Base-by-base conservation (phyloP, 345 rosid species). In the Linum lewisii region DNA sequence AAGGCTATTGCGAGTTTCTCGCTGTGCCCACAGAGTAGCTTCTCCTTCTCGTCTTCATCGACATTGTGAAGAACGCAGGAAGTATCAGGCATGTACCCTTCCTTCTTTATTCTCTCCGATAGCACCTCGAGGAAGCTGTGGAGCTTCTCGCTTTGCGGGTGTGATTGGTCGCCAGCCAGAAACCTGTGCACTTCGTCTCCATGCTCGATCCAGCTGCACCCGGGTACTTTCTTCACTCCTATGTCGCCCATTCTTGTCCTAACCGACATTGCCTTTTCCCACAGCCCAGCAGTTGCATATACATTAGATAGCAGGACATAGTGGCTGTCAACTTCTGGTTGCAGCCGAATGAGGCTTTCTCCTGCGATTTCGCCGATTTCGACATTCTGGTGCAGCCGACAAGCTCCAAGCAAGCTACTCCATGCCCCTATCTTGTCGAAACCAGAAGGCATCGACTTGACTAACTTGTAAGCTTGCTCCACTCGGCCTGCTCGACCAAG, bases 391-490 rank as follows among this genome's bases (percentile, higher is more conserved):
- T 88, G 84, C 53, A 79, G 69, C 51, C 88, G 69, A 65, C 88
- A 83, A 44, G 90, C 89, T 42, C 95, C 99, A 7, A 92, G 86
- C 82, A 92, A 75, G 67, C 94, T 83, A 77, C 99, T 86, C 97
- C 91, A 88, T 11, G 94, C 86, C 62, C 77, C 84, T 10, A 74
- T 61, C 68, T 78, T 89, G 69, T 80, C 81, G 57, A 78, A 63
- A 57, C 68, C 74, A 59, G 70, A 67, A 21, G 93, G 87, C 75
- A 88, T 92, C 47, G 42, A 32, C 56, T 64, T 72, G 59, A 82
- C 70, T 38, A 88, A 67, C 21, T 68, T 59, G 75, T 84, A 77
- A 24, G 98, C 93, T 74, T 82, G 79, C 59, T 62, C 69, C 66
- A 92, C 70, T 77, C 59, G 79, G 66, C 95, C 91, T 18, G 94